Percentiles rank a stretch among this genome's conserved stretches.
phyloP scores from a whole-genome alignment of 2,329 filamentous ascomycete genomes.

The Diaporthe velutina region DNA sequence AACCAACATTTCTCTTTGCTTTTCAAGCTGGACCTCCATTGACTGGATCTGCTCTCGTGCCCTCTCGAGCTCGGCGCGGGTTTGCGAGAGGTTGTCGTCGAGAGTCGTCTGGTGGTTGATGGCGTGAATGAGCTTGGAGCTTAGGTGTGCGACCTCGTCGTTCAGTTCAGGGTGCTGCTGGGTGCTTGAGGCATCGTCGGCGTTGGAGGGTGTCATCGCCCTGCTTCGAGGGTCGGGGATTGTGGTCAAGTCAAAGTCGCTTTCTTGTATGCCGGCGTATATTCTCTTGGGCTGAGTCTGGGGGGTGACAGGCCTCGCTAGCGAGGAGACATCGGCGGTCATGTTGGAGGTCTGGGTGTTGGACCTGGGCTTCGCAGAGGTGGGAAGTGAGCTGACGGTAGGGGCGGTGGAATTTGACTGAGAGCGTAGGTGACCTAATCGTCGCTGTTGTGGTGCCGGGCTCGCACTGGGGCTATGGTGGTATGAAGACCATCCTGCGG shows the following conservation, averaged over 20 bases:
- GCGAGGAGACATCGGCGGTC: slow-evolving; percentile 46
- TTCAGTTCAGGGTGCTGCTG: slow-evolving; percentile 68
- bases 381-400: slow-evolving; percentile 51
- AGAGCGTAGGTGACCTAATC: slow-evolving; percentile 64
- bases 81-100: slow-evolving; percentile 87
- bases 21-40: slow-evolving; percentile 75
- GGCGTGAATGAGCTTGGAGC: slow-evolving; percentile 95
- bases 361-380: slow-evolving; percentile 55
- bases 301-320: slow-evolving; percentile 38
- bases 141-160: slow-evolving; percentile 87
- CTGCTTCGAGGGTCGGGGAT: slow-evolving; percentile 74
- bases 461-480: slow-evolving; percentile 52
- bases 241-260: slow-evolving; percentile 75
- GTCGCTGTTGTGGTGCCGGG: slow-evolving; percentile 46
- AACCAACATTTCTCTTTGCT: slow-evolving; percentile 78
- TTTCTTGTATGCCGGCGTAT: slow-evolving; percentile 58
- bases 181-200: slow-evolving; percentile 49
- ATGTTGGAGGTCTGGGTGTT: slow-evolving; percentile 55
- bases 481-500: slow-evolving; percentile 62
- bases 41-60: slow-evolving; percentile 76
- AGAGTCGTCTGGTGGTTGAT: slow-evolving; percentile 96
- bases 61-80: slow-evolving; percentile 84
- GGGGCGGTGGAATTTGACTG: slow-evolving; percentile 64
- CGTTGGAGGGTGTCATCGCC: slow-evolving; percentile 59
- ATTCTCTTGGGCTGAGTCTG: slow-evolving; percentile 38